Base-by-base conservation (phyloP, 805 yeast genomes). In the Barnettozyma vustinii region DNA sequence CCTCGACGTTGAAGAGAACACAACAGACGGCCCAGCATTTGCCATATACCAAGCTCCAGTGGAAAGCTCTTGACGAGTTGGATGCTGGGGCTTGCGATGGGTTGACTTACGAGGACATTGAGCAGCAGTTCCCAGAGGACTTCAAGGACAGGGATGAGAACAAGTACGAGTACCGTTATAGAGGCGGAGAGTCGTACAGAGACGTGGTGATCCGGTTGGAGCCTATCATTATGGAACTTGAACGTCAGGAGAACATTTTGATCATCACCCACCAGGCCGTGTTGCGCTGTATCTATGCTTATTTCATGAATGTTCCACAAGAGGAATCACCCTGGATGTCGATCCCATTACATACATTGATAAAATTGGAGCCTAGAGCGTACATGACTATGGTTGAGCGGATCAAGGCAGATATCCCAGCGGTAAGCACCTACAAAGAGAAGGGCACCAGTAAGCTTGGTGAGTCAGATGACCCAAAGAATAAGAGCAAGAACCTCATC, bases 271-370 rank as follows among this genome's bases (percentile, higher is more conserved):
- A 94, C 66, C 99, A 94, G 69, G 98, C 98, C 0, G 98, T 94
- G 10, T 73, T 94, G 56, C 79, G 99, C 60, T 94, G 99, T 64
- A 83, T 94, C 46, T 94, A 94, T 67, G 98, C 99, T 8, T 94
- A 94, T 67, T 94, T 91, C 64, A 94, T 94, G 98, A 92, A 94
- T 64, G 96, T 94, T 18, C 97, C 97, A 5, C 98, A 92, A 66
- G 97, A 92, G 59, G 92, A 89, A 65, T 80, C 91, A 50, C 99
- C 99, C 5, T 94, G 99, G 99, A 90, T 94, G 96, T 88, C 95
- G 37, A 95, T 94, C 51, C 99, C 99, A 6, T 72, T 94, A 59
- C 99, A 94, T 64, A 94, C 99, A 0, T 71, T 94, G 64, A 94
- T 94, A 60, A 86, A 89, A 63, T 73, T 94, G 54, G 98, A 94